Percentiles rank a stretch among this genome's conserved stretches.
These are phyloP conservation scores for Candida sp. DNA, from an alignment of 1,139 yeast genomes.

Conservation along the genomic window DNA sequence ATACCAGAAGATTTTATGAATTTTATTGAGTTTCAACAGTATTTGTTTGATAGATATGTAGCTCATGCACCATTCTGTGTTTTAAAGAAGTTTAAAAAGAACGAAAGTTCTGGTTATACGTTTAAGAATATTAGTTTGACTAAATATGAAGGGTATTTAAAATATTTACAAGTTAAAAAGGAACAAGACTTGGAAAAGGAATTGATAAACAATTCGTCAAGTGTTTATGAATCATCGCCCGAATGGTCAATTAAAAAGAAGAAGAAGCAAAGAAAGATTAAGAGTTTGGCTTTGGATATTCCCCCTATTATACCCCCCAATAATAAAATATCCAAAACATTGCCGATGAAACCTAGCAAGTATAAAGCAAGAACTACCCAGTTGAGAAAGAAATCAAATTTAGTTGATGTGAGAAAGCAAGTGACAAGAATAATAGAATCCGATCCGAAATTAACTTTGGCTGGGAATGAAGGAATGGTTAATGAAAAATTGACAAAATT, in stretches of 20 bases:
- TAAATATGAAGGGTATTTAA: conserved; percentile 15
- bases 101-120: conserved; percentile 6
- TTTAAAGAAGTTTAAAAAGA: conserved; percentile 8
- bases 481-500: neutral
- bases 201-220: conserved; percentile 1
- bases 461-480: neutral
- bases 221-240: neutral
- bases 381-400: neutral
- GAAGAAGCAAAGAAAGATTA: neutral
- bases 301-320: neutral
- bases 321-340: neutral
- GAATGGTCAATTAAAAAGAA: conserved; percentile 1
- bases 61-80: conserved; percentile 17
- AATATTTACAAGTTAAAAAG: conserved; percentile 7
- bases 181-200: neutral
- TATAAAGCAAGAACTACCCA: neutral
- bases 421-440: neutral
- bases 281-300: neutral
- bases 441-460: neutral
- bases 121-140: conserved; percentile 12
- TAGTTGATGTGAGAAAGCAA: neutral
- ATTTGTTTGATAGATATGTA: conserved; percentile 19
- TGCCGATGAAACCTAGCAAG: neutral
- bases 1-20: neutral
- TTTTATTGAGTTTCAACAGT: conserved; percentile 6